Conservation (phyloP, 2,329 filamentous ascomycete species). For the Diaporthe sp. region DNA sequence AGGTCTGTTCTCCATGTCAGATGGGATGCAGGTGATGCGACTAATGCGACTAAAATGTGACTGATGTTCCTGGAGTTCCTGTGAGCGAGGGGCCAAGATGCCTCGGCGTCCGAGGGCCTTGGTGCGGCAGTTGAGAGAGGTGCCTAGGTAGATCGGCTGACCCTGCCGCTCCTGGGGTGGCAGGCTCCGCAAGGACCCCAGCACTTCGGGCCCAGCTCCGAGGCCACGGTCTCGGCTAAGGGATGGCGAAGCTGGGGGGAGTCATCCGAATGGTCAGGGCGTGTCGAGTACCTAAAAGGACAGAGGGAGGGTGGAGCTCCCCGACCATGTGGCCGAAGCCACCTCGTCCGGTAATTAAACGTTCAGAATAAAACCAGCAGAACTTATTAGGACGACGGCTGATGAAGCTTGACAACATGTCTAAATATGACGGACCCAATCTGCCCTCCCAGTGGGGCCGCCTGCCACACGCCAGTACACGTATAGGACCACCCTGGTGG, state of each 20-base stretch:
- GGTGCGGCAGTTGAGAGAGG: slow-evolving; percentile 7
- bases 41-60: background rate
- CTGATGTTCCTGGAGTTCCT: background rate
- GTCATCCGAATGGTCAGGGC: slow-evolving; percentile 7
- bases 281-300: background rate
- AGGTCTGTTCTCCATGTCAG: background rate
- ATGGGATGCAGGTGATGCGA: background rate
- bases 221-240: slow-evolving; percentile 18
- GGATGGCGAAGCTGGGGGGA: background rate
- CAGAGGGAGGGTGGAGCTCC: background rate
- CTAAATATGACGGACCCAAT: background rate
- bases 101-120: slow-evolving; percentile 5
- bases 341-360: slow-evolving; percentile 7
- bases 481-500: background rate
- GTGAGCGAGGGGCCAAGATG: slow-evolving; percentile 13
- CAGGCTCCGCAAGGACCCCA: background rate
- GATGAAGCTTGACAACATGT: background rate
- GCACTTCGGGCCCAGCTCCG: slow-evolving; percentile 10
- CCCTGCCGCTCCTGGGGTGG: background rate
- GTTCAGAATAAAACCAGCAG: background rate
- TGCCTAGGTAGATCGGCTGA: background rate
- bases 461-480: background rate
- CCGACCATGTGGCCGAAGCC: slow-evolving; percentile 1
- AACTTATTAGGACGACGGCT: background rate
- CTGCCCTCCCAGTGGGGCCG: background rate